Percentiles rank a stretch among this genome's conserved stretches.
Evolutionary conservation across 805 yeast species (phyloP).

Genomic region (Sporopachydermia lactativora): DNA sequence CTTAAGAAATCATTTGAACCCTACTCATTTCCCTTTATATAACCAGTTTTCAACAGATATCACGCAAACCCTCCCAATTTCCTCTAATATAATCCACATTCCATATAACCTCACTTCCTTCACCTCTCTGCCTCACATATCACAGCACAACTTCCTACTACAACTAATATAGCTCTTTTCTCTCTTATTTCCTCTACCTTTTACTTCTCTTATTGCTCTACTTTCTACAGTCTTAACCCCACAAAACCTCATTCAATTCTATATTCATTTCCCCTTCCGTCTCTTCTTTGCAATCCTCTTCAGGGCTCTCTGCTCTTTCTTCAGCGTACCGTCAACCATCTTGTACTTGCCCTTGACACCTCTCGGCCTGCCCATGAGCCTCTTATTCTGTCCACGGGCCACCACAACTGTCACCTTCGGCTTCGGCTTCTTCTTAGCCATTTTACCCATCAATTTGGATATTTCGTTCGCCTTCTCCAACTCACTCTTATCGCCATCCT

Average conservation of each 20-base stretch:
- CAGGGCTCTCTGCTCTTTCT: conserved; percentile 93
- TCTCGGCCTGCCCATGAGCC: conserved; percentile 87
- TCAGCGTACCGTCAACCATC: conserved; percentile 98
- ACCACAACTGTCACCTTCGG: conserved; percentile 83
- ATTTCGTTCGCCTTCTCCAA: conserved; percentile 92
- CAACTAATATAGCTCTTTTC: too few species aligned
- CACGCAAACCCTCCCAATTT: too few species aligned
- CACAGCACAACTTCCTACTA: too few species aligned
- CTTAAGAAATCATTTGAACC: too few species aligned
- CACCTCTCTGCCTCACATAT: too few species aligned
- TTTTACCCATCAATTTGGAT: conserved; percentile 66
- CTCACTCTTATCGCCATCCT: conserved; percentile 77
- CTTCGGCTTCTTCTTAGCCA: conserved; percentile 60
- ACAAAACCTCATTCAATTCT: background rate
- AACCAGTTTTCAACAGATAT: too few species aligned
- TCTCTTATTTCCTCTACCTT: too few species aligned
- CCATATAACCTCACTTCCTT: too few species aligned
- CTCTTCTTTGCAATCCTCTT: conserved; percentile 80
- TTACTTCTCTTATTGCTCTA: too few species aligned
- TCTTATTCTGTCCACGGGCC: conserved; percentile 76
- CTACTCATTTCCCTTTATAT: too few species aligned
- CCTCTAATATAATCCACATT: too few species aligned
- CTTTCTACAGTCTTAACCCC: too few species aligned
- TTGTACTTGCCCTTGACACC: conserved; percentile 96
- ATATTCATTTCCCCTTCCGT: conserved; percentile 31